These are phyloP conservation scores for Penicillium crystallinum DNA, from an alignment of 495 filamentous ascomycete genomes.

Conservation along the genomic window DNA sequence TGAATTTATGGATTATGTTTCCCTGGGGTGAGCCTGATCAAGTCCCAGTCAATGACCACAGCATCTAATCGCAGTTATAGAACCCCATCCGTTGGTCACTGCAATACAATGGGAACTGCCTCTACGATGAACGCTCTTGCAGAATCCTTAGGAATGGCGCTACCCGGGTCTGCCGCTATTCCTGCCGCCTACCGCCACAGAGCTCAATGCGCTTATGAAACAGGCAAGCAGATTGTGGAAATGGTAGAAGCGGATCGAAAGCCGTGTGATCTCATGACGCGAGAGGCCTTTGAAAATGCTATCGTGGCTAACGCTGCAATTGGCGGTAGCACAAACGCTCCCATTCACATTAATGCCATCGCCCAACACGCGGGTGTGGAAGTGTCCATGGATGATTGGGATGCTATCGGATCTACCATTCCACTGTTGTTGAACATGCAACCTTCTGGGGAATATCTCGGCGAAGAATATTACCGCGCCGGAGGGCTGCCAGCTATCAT, in stretches of 20 bases:
- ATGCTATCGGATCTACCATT: constrained; percentile 42
- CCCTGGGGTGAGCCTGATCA: constrained; percentile 33
- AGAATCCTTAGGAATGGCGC: constrained; percentile 53
- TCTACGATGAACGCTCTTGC: constrained; percentile 55
- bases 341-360: constrained; percentile 52
- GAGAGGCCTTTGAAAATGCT: constrained; percentile 51
- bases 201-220: constrained; percentile 50
- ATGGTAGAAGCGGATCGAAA: constrained; percentile 51
- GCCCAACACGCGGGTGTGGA: constrained; percentile 50
- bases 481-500: constrained; percentile 52
- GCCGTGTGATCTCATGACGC: constrained; percentile 52
- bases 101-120: constrained; percentile 55
- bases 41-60: background rate
- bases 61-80: constrained; percentile 18
- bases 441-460: constrained; percentile 47
- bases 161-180: constrained; percentile 51
- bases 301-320: constrained; percentile 51
- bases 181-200: constrained; percentile 50
- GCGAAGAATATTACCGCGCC: constrained; percentile 50
- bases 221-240: constrained; percentile 49
- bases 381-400: constrained; percentile 50
- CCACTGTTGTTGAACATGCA: constrained; percentile 52
- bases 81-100: constrained; percentile 49
- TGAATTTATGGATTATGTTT: constrained; percentile 46
- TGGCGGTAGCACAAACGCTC: constrained; percentile 53